Base-by-base conservation (phyloP, 805 yeast species). In the Wickerhamia fluorescens region DNA sequence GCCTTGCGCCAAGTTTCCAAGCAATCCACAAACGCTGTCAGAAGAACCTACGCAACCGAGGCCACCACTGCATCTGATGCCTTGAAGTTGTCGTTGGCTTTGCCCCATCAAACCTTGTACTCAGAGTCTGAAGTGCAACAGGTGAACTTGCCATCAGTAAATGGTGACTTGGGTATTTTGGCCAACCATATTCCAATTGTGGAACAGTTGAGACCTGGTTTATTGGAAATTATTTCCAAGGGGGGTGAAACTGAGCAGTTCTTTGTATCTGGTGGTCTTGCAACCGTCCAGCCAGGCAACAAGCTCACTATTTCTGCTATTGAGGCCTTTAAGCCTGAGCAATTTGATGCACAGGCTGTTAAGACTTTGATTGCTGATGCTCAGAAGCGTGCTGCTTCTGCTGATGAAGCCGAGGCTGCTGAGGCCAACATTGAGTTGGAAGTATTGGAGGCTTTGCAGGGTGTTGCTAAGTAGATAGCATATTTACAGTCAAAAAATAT, bases 121-220 rank as follows among this genome's bases (percentile, higher is more conserved):
- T 49, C 74, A 30, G 73, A 73, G 31, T 56, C 53, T 86, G 68
- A 62, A 48, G 70, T 64, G 31, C 56, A 61, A 44, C 70, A 92
- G 72, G 97, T 92, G 47, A 92, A 92, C 69, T 71, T 92, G 46
- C 98, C 98, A 53, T 94, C 95, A 41, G 72, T 80, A 51, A 78
- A 92, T 45, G 98, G 98, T 60, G 94, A 84, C 56, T 75, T 89
- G 64, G 98, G 98, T 84, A 75, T 92, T 44, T 70, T 92, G 56
- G 96, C 97, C 49, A 81, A 85, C 70, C 98, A 92, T 77, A 95
- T 92, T 53, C 97, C 98, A 51, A 76, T 83, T 50, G 86, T 89
- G 42, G 97, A 92, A 69, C 95, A 92, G 73, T 78, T 92, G 58
- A 75, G 78, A 54, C 95, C 98, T 48, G 98, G 98, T 62, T 73